Percentiles rank a stretch among this genome's conserved stretches.
phyloP scores from a whole-genome alignment of 192 early-diverging fungal species.

The Umbelopsis ramanniana region DNA sequence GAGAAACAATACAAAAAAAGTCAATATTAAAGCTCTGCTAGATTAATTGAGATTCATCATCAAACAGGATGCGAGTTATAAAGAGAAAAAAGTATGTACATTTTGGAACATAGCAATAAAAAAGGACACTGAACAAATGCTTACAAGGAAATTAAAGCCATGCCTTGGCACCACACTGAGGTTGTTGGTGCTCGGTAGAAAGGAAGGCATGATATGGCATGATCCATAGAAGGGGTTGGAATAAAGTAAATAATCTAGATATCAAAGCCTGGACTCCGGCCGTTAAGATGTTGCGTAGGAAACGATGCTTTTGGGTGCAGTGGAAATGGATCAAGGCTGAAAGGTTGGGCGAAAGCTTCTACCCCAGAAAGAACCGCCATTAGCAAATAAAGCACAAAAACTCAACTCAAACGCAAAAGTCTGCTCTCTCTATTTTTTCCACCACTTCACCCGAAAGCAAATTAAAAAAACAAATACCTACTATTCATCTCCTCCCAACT shows the following conservation, averaged over 20 bases:
- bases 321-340: conserved; percentile 7
- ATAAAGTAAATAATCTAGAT: conserved; percentile 14
- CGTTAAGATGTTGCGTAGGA: conserved; percentile 1
- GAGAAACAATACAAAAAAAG: background rate
- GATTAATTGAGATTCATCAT: background rate
- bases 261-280: conserved; percentile 14
- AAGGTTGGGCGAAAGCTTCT: conserved; percentile 17
- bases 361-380: background rate
- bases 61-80: background rate
- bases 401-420: too few relatives aligned
- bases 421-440: too few relatives aligned
- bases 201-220: background rate
- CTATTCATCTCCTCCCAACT: conserved; percentile 22
- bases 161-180: background rate
- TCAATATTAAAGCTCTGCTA: conserved; percentile 1
- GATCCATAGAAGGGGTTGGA: background rate
- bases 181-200: background rate
- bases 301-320: conserved; percentile 2
- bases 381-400: conserved; percentile 1
- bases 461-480: conserved; percentile 9
- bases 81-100: conserved; percentile 2
- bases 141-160: background rate
- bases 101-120: background rate
- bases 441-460: background rate
- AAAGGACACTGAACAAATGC: background rate